Evolutionary conservation across 257 asterid species (phyloP).

Genomic region (Plantago elongata): DNA sequence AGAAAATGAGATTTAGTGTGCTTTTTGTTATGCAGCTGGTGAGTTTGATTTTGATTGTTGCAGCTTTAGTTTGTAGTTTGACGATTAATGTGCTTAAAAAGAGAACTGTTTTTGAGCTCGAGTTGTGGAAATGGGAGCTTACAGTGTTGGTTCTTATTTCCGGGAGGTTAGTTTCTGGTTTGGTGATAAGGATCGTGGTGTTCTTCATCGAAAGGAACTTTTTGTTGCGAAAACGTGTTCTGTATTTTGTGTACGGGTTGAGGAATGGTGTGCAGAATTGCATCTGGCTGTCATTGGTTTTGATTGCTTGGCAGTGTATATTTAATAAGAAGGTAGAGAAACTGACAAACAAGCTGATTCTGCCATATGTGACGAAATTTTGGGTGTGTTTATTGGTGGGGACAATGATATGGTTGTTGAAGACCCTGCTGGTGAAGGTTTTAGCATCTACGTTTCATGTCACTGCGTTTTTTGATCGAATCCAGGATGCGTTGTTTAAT

Average conservation of each 20-base stretch:
- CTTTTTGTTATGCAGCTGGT: slow-evolving; percentile 16
- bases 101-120: slow-evolving; percentile 16
- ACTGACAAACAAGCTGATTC: slow-evolving; percentile 4
- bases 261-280: slow-evolving; percentile 30
- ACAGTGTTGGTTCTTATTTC: slow-evolving; percentile 28
- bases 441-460: slow-evolving; percentile 29
- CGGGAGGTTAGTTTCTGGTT: slow-evolving; percentile 32
- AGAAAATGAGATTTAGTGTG: slow-evolving; percentile 9
- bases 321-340: slow-evolving; percentile 24
- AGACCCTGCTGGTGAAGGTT: slow-evolving; percentile 23
- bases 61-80: slow-evolving; percentile 19
- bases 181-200: slow-evolving; percentile 29
- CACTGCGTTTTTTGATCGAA: slow-evolving; percentile 24
- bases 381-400: slow-evolving; percentile 21
- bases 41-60: slow-evolving; percentile 24
- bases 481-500: slow-evolving; percentile 23
- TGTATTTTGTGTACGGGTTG: slow-evolving; percentile 37
- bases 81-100: slow-evolving; percentile 8
- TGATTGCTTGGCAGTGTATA: slow-evolving; percentile 26
- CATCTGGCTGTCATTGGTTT: slow-evolving; percentile 27
- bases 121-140: slow-evolving; percentile 35
- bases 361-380: slow-evolving; percentile 12
- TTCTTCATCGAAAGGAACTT: slow-evolving; percentile 30
- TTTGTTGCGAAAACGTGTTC: slow-evolving; percentile 24
- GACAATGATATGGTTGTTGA: slow-evolving; percentile 25